Evolutionary conservation across 805 yeast genomes (phyloP), one percentile per base, ranked within the genome.

Genomic region (Cyberlindnera maritima): DNA sequence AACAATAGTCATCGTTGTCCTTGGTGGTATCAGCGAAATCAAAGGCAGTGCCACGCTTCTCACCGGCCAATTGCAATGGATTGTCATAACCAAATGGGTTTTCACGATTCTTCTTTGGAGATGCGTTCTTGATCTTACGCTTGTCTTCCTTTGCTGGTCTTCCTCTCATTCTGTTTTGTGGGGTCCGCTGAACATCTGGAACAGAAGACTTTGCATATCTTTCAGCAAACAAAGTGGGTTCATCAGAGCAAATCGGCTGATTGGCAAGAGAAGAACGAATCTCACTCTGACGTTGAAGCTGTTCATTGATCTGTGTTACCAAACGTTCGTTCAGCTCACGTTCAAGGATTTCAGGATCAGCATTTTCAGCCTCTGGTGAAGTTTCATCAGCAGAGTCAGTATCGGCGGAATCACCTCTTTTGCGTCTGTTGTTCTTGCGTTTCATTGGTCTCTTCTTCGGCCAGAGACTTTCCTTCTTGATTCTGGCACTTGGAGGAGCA

Each of bases 1-100:
- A 72, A 61, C 99, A 92, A 63, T 76, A 91, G 64, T 92, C 99
- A 51, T 91, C 95, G 63, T 92, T 94, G 41, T 64, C 73, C 41
- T 61, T 62, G 8, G 71, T 64, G 11, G 64, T 52, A 29, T 67
- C 68, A 28, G 55, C 54, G 37, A 55, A 56, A 28, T 63, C 64
- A 43, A 60, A 52, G 1, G 60, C 62, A 23, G 52, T 55, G 7
- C 62, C 59, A 36, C 71, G 53, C 29, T 68, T 61, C 45, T 59
- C 56, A 13, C 67, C 64, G 3, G 68, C 63, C n/a, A 64, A 53
- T 41, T 60, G 60, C 19, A 49, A 41, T 18, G 60, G 59, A 29
- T 67, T 48, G 34, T 70, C 70, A 50, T 64, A 73, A 11, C 78
- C 78, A 56, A 72, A 76, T 14, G 76, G 67, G 50, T 73, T 75